Percentiles rank a stretch among this genome's conserved stretches.
phyloP scores from a whole-genome alignment of 73 alveolate species.

The Tetrahymena borealis region DNA sequence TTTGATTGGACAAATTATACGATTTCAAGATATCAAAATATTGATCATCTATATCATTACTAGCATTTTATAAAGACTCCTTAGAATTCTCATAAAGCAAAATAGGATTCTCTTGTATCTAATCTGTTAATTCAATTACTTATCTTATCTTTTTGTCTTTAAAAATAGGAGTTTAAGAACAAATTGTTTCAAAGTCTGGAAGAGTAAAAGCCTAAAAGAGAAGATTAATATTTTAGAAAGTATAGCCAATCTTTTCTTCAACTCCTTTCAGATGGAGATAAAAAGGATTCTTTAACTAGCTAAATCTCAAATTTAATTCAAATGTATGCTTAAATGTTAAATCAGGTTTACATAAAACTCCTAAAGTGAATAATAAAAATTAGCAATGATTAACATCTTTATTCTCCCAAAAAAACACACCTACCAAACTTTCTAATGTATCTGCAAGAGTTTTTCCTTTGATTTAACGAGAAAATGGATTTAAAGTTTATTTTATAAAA shows the following conservation, averaged over 20 bases:
- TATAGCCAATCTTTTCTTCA: neutral
- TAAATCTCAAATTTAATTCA: neutral
- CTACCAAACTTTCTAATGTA: neutral
- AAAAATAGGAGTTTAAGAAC: neutral
- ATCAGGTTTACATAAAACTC: neutral
- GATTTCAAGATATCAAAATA: neutral
- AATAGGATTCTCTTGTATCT: neutral
- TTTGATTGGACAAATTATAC: neutral
- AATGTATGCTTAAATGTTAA: neutral
- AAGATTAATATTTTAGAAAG: neutral
- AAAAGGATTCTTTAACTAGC: neutral
- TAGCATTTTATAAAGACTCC: neutral
- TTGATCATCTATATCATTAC: neutral
- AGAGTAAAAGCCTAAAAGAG: neutral
- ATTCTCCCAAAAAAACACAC: neutral
- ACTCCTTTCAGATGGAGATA: neutral
- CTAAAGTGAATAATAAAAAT: neutral
- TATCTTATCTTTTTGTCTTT: neutral
- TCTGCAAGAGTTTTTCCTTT: neutral
- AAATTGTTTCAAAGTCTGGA: neutral
- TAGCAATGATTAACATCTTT: neutral
- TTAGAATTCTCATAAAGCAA: no score
- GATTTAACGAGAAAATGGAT: neutral
- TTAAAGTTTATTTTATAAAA: neutral
- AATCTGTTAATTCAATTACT: neutral